These are phyloP conservation scores for Retiboletus flavoniger DNA, from an alignment of 1,284 basidiomycete genomes.

Conservation along the genomic window DNA sequence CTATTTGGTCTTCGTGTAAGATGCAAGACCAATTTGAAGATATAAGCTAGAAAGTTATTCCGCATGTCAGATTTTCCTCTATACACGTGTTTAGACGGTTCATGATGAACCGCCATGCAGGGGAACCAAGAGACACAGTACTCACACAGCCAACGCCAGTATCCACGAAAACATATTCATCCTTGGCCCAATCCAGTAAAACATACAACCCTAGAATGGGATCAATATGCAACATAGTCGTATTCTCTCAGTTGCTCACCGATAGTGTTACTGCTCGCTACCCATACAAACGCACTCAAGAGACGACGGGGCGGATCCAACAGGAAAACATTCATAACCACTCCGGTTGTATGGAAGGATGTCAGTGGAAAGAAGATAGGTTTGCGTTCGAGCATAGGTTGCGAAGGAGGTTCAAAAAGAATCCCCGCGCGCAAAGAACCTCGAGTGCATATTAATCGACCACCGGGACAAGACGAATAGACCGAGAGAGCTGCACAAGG, in stretches of 20 bases:
- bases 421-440: conserved; percentile 10
- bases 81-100: conserved; percentile 2
- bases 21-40: conserved; percentile 77
- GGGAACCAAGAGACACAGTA: conserved; percentile 21
- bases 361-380: conserved; percentile 53
- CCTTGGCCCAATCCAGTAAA: conserved; percentile 62
- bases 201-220: conserved; percentile 52
- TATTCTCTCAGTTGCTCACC: conserved; percentile 13
- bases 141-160: conserved; percentile 70
- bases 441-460: conserved; percentile 5
- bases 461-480: conserved; percentile 8
- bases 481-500: conserved; percentile 3
- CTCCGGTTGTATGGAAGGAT: conserved; percentile 60
- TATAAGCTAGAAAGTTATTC: conserved; percentile 40
- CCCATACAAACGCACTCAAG: conserved; percentile 67
- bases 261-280: conserved; percentile 42
- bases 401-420: conserved; percentile 27
- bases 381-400: conserved; percentile 32
- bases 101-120: conserved; percentile 2
- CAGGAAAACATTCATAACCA: conserved; percentile 76
- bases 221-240: conserved; percentile 37
- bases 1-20: conserved; percentile 55
- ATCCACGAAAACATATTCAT: conserved; percentile 67
- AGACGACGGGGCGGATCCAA: conserved; percentile 60
- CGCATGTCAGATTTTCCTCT: conserved; percentile 8